Percentiles rank a stretch among this genome's conserved stretches.
These are phyloP conservation scores for Dictyophora rubrovolvata DNA, from an alignment of 768 basidiomycete genomes.

Conservation along the genomic window DNA sequence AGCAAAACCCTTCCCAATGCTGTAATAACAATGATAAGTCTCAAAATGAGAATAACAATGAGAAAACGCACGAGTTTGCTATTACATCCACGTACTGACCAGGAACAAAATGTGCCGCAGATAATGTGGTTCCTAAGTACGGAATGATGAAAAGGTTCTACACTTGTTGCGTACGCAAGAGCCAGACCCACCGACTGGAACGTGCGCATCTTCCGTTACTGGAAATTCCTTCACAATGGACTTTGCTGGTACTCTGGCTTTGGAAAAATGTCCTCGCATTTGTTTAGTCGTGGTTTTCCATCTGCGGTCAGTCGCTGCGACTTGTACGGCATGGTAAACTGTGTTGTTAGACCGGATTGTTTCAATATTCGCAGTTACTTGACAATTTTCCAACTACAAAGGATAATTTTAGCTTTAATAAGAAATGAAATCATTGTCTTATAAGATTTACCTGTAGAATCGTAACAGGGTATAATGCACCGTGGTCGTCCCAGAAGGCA, in stretches of 20 bases:
- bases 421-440: constrained; percentile 2
- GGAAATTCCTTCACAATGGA: constrained; percentile 80
- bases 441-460: constrained; percentile 71
- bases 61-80: constrained; percentile 68
- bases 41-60: neutral
- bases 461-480: constrained; percentile 81
- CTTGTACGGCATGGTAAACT: constrained; percentile 86
- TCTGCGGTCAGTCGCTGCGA: constrained; percentile 72
- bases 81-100: constrained; percentile 92
- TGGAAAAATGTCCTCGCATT: constrained; percentile 85
- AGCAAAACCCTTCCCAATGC: constrained; percentile 95
- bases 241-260: constrained; percentile 75
- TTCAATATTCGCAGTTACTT: constrained; percentile 73
- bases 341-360: constrained; percentile 55
- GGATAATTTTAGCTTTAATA: constrained; percentile 9
- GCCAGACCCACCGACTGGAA: constrained; percentile 65
- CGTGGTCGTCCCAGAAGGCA: constrained; percentile 83
- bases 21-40: constrained; percentile 23
- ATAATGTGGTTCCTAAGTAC: constrained; percentile 68
- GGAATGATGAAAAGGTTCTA: neutral
- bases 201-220: constrained; percentile 79
- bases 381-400: constrained; percentile 71
- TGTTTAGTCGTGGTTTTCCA: constrained; percentile 62
- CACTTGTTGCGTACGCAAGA: neutral
- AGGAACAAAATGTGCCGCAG: constrained; percentile 91